Conservation (phyloP, 495 filamentous ascomycete genomes). For the Aspergillus kassunensis region DNA sequence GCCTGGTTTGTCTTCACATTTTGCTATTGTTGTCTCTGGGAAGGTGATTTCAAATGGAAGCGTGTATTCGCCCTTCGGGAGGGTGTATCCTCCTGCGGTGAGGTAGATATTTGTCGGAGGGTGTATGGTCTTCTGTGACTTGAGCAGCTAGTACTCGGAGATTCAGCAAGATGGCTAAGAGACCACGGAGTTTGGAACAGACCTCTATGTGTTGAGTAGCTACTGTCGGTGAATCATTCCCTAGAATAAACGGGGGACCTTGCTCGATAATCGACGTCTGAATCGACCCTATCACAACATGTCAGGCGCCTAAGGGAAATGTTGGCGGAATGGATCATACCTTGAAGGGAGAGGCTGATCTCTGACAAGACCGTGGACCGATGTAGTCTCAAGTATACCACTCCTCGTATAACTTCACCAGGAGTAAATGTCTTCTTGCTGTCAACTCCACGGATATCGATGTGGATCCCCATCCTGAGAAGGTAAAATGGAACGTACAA, state of each 20-base stretch:
- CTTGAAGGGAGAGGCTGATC: not conserved
- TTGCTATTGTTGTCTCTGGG: not conserved
- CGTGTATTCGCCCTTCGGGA: not conserved
- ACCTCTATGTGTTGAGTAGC: not conserved
- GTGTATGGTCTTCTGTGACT: not conserved
- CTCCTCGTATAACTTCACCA: not conserved
- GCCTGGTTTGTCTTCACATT: not conserved
- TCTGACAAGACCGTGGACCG: slow-evolving; percentile 1
- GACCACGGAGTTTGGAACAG: not conserved
- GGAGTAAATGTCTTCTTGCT: not conserved
- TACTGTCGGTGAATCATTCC: slow-evolving; percentile 2
- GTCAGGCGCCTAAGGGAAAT: not conserved
- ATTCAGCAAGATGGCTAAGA: not conserved
- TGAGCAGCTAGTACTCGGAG: not conserved
- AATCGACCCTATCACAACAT: not conserved
- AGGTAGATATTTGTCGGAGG: not conserved
- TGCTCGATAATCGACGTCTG: slow-evolving; percentile 1
- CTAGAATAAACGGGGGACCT: not conserved
- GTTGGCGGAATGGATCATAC: not conserved
- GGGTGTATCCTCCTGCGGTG: not conserved
- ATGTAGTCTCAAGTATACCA: not conserved
- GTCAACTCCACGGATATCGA: not conserved
- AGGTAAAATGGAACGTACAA: not conserved
- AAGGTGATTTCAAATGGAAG: slow-evolving; percentile 4
- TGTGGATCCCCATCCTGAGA: not conserved